A percentile compares a stretch with the other conserved stretches of the same genome.
Conservation (phyloP, 2,329 filamentous ascomycete species). For the Phaeosphaeriaceae sp. region DNA sequence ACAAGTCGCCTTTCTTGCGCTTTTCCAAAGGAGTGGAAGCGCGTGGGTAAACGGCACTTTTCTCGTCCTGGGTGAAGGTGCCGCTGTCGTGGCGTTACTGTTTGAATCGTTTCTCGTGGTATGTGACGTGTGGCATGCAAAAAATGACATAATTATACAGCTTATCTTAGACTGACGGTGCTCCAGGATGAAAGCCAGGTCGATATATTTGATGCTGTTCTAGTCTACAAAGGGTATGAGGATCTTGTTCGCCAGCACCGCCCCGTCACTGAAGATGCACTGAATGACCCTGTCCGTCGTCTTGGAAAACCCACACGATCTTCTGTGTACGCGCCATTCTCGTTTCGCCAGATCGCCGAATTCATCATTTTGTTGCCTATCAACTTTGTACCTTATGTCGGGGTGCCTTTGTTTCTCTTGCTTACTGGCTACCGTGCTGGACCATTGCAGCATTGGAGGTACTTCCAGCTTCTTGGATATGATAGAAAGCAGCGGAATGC, state of each 20-base stretch:
- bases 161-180: conserved; percentile 3
- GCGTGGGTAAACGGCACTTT: conserved; percentile 93
- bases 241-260: conserved; percentile 55
- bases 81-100: conserved; percentile 65
- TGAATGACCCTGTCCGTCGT: conserved; percentile 73
- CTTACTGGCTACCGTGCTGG: conserved; percentile 87
- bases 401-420: conserved; percentile 83
- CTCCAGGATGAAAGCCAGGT: conserved; percentile 72
- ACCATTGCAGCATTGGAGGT: conserved; percentile 88
- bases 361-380: conserved; percentile 72
- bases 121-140: neutral
- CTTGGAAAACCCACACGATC: conserved; percentile 80
- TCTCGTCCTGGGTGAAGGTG: conserved; percentile 74
- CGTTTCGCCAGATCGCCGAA: conserved; percentile 86
- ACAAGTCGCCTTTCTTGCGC: conserved; percentile 83
- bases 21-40: conserved; percentile 80
- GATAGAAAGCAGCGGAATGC: conserved; percentile 74
- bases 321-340: conserved; percentile 87
- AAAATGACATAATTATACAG: neutral
- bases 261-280: conserved; percentile 70
- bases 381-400: conserved; percentile 84
- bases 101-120: conserved; percentile 59
- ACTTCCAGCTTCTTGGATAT: conserved; percentile 80
- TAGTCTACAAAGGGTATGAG: conserved; percentile 75
- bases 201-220: conserved; percentile 77